phyloP scores from a whole-genome alignment of 2,329 filamentous ascomycete species.

The Colletotrichum sp. region DNA sequence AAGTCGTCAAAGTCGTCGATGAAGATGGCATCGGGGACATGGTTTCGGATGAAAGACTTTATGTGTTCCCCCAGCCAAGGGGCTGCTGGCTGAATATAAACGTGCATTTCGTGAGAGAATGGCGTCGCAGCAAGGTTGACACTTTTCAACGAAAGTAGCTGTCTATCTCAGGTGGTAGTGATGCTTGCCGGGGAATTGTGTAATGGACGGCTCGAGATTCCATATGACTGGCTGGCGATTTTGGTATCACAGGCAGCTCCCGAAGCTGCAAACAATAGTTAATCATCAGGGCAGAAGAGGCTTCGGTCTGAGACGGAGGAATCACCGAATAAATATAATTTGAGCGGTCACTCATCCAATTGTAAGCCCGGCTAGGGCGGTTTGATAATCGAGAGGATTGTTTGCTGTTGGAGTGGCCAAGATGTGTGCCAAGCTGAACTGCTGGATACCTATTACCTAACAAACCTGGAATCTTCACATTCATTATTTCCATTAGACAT shows the following conservation, averaged over 20 bases:
- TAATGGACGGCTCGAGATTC: not conserved
- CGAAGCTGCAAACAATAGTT: not conserved
- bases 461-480: not conserved
- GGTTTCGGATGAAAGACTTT: slow-evolving; percentile 30
- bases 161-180: not conserved
- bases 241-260: not conserved
- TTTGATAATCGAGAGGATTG: not conserved
- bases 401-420: not conserved
- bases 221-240: not conserved
- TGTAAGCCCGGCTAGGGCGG: not conserved
- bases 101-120: slow-evolving; percentile 25
- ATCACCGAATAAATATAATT: not conserved
- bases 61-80: slow-evolving; percentile 38
- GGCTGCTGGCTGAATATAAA: slow-evolving; percentile 27
- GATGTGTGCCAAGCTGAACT: not conserved
- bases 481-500: slow-evolving; percentile 9
- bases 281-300: not conserved
- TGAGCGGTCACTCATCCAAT: not conserved
- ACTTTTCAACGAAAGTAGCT: not conserved
- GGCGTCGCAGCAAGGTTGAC: not conserved
- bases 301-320: not conserved
- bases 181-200: slow-evolving; percentile 4
- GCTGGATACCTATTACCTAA: slow-evolving; percentile 14
- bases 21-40: slow-evolving; percentile 33
- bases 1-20: slow-evolving; percentile 32